These are phyloP conservation scores for Prototheca cutis DNA, from an alignment of 163 green algal species.

Conservation along the genomic window DNA sequence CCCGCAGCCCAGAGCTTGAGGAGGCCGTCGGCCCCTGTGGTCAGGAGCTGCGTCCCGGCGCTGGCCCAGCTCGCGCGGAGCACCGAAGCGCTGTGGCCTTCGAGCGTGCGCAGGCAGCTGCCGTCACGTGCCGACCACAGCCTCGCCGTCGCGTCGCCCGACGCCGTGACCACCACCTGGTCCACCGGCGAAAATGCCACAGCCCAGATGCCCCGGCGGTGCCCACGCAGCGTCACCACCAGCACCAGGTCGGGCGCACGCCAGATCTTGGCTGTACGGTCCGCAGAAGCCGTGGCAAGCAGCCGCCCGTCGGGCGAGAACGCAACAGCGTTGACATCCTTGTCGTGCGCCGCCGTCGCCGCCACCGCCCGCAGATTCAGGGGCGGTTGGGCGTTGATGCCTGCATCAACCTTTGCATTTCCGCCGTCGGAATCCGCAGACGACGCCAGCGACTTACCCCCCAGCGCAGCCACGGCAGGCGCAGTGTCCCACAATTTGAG, in stretches of 20 bases:
- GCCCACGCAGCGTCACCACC: conserved; percentile 56
- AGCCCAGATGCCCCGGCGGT: conserved; percentile 87
- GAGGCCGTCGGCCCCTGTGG: conserved; percentile 77
- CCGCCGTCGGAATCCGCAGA: too few relatives aligned
- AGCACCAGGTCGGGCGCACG: conserved; percentile 57
- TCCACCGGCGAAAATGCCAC: conserved; percentile 86
- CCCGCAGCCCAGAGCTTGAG: conserved; percentile 86
- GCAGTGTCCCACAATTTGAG: conserved; percentile 55
- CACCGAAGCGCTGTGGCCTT: conserved; percentile 80
- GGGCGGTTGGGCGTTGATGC: conserved; percentile 4
- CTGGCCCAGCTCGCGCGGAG: conserved; percentile 68
- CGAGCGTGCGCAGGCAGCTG: conserved; percentile 79
- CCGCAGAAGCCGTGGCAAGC: conserved; percentile 69
- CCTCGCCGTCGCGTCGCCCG: conserved; percentile 37
- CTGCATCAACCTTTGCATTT: neutral
- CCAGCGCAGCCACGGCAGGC: neutral
- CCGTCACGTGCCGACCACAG: conserved; percentile 76
- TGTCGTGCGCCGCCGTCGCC: conserved; percentile 84
- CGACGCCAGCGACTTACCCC: too few relatives aligned
- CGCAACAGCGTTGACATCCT: conserved; percentile 89
- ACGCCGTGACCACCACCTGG: conserved; percentile 40
- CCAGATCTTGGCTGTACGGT: conserved; percentile 61
- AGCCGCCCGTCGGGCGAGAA: conserved; percentile 64
- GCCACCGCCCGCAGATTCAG: conserved; percentile 46
- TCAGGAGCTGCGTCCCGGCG: conserved; percentile 54